Evolutionary conservation across 2,329 filamentous ascomycete species (phyloP), one percentile per base, ranked within the genome.

Genomic region (Drechslerella coelobrocha): DNA sequence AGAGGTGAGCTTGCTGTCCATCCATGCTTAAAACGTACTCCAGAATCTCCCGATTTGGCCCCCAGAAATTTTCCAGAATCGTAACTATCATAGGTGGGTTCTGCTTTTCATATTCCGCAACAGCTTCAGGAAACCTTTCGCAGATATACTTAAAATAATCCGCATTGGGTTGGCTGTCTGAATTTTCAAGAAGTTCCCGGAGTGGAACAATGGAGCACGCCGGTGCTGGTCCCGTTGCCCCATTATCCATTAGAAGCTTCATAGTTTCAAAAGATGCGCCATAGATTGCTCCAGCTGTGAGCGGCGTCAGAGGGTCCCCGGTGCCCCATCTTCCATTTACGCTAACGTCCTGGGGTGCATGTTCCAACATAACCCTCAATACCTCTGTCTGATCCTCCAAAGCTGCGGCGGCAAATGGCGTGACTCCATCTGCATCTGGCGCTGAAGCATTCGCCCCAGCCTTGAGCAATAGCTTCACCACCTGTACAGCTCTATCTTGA

Each of bases 381-480:
- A 53, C 8, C 4, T 23, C 9, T 2, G 12, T 1, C 5, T 54
- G 19, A 29, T 34, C 21, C 7, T 59, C 47, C 24, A 62, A 37
- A 1, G 50, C 50, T 1, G 57, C 65, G n/a, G 56, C 23, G 2
- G 24, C 29, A 8, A 69, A 39, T 6, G 65, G 65, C 1, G 65
- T 69, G 17, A 69, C 39, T 4, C 52, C 52, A 45, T 69, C 65
- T 5, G 52, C 65, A 37, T 69, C 57, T 8, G 19, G 24, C 4
- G 57, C 37, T 1, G 26, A 24, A 4, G 51, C 57, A 19, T 56
- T 19, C 9, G 56, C 63, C 3, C 63, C 63, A 12, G n/a, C 14
- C 17, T 27, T 1, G 2, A 68, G 21, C 2, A 68, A 23, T 2
- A 26, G 4, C 3, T 1, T 23, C 17, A 31, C 19, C 2, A 48